These are phyloP conservation scores for Pyrenochaeta sp. DNA, from an alignment of 2,329 filamentous ascomycete genomes.

Conservation along the genomic window DNA sequence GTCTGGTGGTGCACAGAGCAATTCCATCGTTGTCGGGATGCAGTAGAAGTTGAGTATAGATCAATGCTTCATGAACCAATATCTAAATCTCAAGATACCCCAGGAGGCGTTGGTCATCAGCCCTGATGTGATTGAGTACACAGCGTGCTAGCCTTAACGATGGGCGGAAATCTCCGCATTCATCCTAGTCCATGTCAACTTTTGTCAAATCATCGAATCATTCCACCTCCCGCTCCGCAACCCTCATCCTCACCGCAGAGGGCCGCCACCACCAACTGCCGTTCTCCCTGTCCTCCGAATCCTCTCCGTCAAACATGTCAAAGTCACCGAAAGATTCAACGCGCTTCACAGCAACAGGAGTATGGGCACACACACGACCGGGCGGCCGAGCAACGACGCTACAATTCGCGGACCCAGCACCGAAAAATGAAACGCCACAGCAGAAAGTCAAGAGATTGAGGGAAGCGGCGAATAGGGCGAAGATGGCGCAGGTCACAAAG, in stretches of 20 bases:
- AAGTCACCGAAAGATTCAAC: constrained; percentile 82
- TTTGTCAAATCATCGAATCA: constrained; percentile 42
- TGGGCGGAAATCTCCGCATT: constrained; percentile 42
- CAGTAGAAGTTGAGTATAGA: background rate
- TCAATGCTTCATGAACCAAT: background rate
- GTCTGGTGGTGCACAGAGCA: background rate
- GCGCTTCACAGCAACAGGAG: constrained; percentile 75
- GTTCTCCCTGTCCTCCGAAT: constrained; percentile 4
- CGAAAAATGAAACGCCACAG: constrained; percentile 60
- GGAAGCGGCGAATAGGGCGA: constrained; percentile 57
- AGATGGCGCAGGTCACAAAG: constrained; percentile 59
- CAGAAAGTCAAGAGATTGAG: constrained; percentile 63
- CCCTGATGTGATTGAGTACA: constrained; percentile 8
- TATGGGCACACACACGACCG: constrained; percentile 73
- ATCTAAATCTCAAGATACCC: background rate
- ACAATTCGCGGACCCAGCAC: constrained; percentile 51
- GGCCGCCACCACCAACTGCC: constrained; percentile 14
- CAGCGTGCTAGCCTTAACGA: constrained; percentile 15
- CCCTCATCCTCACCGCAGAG: constrained; percentile 8
- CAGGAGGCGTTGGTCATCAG: background rate
- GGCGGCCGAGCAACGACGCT: constrained; percentile 52
- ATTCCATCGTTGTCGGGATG: background rate
- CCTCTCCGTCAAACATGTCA: constrained; percentile 54
- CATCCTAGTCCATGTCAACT: constrained; percentile 34
- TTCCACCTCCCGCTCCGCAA: constrained; percentile 36